Conservation (phyloP, 257 asterid genomes). For the Solanum chiquidenum region DNA sequence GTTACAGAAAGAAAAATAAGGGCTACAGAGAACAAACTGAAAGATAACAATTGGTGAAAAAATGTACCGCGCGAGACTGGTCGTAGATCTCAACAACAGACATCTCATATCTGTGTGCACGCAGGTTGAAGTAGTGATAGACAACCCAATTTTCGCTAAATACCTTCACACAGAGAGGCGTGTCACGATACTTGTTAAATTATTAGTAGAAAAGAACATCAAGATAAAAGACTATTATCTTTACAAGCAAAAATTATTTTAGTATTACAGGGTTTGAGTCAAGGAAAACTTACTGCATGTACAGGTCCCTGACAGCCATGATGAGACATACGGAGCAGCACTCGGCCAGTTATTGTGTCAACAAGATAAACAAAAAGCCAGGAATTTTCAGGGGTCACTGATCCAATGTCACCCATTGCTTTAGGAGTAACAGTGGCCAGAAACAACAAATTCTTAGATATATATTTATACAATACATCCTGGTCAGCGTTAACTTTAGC, state of each 20-base stretch:
- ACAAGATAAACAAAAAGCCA: conserved; percentile 72
- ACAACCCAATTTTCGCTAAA: conserved; percentile 96
- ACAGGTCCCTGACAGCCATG: conserved; percentile 94
- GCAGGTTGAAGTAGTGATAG: conserved; percentile 93
- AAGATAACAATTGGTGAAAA: conserved; percentile 13
- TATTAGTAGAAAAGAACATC: background rate
- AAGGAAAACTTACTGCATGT: conserved; percentile 62
- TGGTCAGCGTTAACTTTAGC: conserved; percentile 84
- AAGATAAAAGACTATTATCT: background rate
- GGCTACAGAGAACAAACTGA: background rate
- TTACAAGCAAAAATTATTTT: background rate
- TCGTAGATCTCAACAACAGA: conserved; percentile 96
- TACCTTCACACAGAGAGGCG: conserved; percentile 37
- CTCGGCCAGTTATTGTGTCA: conserved; percentile 89
- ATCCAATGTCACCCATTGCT: conserved; percentile 78
- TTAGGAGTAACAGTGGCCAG: conserved; percentile 85
- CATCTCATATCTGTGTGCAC: conserved; percentile 98
- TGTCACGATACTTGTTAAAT: background rate
- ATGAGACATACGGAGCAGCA: conserved; percentile 84
- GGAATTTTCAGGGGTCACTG: conserved; percentile 88
- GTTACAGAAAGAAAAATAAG: background rate
- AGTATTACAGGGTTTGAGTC: background rate
- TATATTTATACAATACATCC: conserved; percentile 89
- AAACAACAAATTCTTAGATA: conserved; percentile 79
- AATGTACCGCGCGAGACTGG: conserved; percentile 85